A percentile compares a stretch with the other conserved stretches of the same genome.
phyloP scores from a whole-genome alignment of 2,329 filamentous ascomycete genomes.

The Colletotrichum sansevieriae region DNA sequence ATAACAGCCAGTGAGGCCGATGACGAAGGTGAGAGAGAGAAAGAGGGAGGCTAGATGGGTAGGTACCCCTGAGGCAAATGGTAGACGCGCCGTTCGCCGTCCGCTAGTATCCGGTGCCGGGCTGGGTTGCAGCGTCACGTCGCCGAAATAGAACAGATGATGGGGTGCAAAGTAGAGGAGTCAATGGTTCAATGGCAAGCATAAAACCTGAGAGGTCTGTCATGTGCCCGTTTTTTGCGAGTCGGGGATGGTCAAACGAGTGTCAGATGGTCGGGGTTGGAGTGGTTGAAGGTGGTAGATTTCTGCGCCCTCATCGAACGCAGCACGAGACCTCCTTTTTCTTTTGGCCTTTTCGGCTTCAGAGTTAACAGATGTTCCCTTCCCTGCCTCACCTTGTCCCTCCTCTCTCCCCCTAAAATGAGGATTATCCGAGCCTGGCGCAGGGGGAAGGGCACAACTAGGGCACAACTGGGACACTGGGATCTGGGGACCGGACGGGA shows the following conservation, averaged over 20 bases:
- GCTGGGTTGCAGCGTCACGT: slow-evolving; percentile 17
- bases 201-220: slow-evolving; percentile 20
- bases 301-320: slow-evolving; percentile 18
- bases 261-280: slow-evolving; percentile 34
- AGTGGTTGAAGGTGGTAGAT: slow-evolving; percentile 21
- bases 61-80: neutral
- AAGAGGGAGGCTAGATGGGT: neutral
- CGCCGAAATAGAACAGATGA: slow-evolving; percentile 29
- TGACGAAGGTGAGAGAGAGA: slow-evolving; percentile 29
- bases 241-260: slow-evolving; percentile 14
- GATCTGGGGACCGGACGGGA: slow-evolving; percentile 30
- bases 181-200: slow-evolving; percentile 11
- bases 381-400: neutral
- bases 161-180: slow-evolving; percentile 3
- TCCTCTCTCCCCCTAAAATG: slow-evolving; percentile 33
- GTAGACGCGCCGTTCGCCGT: slow-evolving; percentile 20
- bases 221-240: slow-evolving; percentile 24
- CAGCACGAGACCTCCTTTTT: slow-evolving; percentile 38
- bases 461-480: slow-evolving; percentile 12
- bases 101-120: slow-evolving; percentile 5
- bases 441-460: slow-evolving; percentile 23
- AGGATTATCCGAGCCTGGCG: slow-evolving; percentile 38
- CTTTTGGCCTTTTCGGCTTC: slow-evolving; percentile 13
- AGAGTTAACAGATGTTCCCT: slow-evolving; percentile 21
- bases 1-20: slow-evolving; percentile 16